phyloP scores from a whole-genome alignment of 75 land plant species.

The Pinus albicaulis region DNA sequence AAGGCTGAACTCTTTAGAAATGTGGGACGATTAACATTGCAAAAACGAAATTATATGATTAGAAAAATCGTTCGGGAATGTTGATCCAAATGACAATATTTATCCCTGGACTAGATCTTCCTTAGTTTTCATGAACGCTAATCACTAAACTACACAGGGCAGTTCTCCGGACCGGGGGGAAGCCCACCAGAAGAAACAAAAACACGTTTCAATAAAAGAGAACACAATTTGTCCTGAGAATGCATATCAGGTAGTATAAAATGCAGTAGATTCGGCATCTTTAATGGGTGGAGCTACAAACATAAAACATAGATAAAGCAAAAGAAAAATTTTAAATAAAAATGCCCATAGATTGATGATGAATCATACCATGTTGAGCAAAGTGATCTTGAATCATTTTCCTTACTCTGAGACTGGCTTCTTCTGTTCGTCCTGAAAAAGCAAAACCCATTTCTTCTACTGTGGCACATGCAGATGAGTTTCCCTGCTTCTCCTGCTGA shows the following conservation, averaged over 20 bases:
- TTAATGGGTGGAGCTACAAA: too few species aligned
- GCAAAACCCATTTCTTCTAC: conserved; percentile 86
- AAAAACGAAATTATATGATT: not conserved
- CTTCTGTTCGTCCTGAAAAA: conserved; percentile 23
- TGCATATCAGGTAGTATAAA: too few species aligned
- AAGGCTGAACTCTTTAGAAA: not conserved
- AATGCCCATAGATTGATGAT: not conserved
- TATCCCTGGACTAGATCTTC: not conserved
- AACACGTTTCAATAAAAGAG: not conserved
- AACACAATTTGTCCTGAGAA: not conserved
- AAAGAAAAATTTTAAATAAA: not conserved
- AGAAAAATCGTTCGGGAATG: not conserved
- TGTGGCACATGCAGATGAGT: conserved; percentile 54
- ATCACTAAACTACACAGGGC: not conserved
- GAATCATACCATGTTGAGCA: conserved; percentile 46
- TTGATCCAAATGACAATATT: not conserved
- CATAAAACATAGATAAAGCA: too few species aligned
- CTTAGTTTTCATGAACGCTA: not conserved
- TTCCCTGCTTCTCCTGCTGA: not conserved
- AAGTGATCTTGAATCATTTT: conserved; percentile 55
- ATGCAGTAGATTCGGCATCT: too few species aligned
- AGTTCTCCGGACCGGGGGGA: not conserved
- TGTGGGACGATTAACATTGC: not conserved
- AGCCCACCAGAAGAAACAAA: not conserved
- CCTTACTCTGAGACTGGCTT: conserved; percentile 57